These are phyloP conservation scores for Selenicereus undatus DNA, from an alignment of 148 eudicot genomes.

Conservation along the genomic window DNA sequence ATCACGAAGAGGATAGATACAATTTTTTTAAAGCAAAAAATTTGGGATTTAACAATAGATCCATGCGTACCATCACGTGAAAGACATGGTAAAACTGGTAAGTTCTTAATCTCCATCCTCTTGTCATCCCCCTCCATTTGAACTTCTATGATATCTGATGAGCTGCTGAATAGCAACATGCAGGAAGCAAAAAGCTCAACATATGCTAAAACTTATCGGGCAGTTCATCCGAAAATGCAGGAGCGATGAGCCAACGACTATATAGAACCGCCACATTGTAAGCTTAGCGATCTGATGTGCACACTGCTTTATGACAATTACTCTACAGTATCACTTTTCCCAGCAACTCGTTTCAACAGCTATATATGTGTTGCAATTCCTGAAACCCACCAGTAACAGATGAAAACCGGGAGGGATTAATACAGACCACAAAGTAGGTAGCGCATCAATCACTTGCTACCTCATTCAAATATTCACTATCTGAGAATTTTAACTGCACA, in stretches of 20 bases:
- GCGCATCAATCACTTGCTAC: neutral
- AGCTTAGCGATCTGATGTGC: neutral
- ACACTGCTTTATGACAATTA: neutral
- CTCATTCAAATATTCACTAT: neutral
- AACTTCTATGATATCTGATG: neutral
- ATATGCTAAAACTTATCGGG: neutral
- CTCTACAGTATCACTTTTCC: neutral
- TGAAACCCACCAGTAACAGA: neutral
- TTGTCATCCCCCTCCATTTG: neutral
- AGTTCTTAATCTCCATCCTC: neutral
- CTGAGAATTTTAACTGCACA: neutral
- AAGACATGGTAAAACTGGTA: neutral
- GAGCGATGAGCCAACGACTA: neutral
- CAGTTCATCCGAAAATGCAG: neutral
- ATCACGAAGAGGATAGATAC: neutral
- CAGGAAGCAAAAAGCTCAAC: neutral
- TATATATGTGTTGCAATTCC: neutral
- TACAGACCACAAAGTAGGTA: neutral
- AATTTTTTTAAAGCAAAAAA: neutral
- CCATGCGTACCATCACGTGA: neutral
- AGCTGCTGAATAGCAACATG: neutral
- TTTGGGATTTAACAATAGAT: too few species aligned
- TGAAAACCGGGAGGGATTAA: conserved; percentile 1
- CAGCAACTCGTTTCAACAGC: conserved; percentile 4
- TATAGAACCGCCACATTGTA: neutral